Conservation (phyloP, 1,284 basidiomycete species). For the Calocybe gambosa region DNA sequence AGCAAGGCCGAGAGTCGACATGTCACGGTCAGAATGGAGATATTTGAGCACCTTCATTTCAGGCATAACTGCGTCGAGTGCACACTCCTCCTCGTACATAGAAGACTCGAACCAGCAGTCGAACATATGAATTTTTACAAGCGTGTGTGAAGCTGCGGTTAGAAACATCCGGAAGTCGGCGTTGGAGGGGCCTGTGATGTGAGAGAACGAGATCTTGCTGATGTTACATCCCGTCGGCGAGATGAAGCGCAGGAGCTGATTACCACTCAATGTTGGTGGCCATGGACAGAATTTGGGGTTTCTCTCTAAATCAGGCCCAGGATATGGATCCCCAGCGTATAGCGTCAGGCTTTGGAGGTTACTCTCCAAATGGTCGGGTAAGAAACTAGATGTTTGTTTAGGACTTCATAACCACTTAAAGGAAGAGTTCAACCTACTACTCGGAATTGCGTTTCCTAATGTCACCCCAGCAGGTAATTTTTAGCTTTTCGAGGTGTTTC, state of each 20-base stretch:
- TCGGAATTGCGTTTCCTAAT: background rate
- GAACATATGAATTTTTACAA: background rate
- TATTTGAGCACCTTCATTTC: background rate
- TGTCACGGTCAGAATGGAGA: too few relatives aligned
- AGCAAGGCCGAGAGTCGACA: too few relatives aligned
- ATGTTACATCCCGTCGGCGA: background rate
- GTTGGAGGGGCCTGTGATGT: background rate
- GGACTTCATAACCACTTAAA: background rate
- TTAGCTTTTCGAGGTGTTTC: background rate
- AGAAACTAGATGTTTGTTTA: background rate
- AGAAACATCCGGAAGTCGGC: background rate
- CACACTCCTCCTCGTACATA: slow-evolving; percentile 1
- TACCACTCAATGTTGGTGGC: background rate
- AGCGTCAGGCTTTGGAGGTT: background rate
- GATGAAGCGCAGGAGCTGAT: slow-evolving; percentile 2
- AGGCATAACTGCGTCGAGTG: slow-evolving; percentile 2
- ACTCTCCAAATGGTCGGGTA: background rate
- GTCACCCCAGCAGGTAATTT: background rate
- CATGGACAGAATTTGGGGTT: background rate
- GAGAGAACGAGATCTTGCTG: background rate
- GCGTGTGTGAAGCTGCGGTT: background rate
- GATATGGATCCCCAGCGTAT: background rate
- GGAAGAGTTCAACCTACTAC: background rate
- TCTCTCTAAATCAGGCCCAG: too few relatives aligned
- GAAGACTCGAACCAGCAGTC: background rate